Evolutionary conservation across 345 rosid species (phyloP), one percentile per base, ranked within the genome.

Genomic region (Pseudoturritis turrita): DNA sequence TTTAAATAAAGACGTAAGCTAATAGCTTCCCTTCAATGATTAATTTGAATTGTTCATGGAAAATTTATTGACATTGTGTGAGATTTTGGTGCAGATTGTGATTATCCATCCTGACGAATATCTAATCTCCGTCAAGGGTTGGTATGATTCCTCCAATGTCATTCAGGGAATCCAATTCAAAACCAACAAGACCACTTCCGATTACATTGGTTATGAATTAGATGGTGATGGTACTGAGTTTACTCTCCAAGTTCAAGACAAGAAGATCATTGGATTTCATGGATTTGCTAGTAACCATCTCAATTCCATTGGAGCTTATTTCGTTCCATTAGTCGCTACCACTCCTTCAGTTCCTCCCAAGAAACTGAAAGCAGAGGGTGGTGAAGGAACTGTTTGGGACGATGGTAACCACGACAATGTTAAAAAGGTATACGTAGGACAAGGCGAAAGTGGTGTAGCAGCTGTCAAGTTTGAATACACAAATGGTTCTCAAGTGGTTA

Each of bases 191-290:
- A 36, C 19, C 2, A 37, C 49, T 5, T 56, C 60, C 57, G 52
- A 37, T 0, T 19, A 19, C 41, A 4, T 65, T 4, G 70, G 70
- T 28, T 69, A 50, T 40, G 72, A 37, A 0, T 23, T 7, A 3
- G 54, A 62, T 33, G 39, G 15, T 26, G 17, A 4, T 23, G 64
- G 59, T 60, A 62, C 70, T 35, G 25, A 61, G 4, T 75, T 75
- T 43, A 61, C 69, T 11, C 79, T 75, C 19, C 63, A 60, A 43
- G 74, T 61, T 51, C 45, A 68, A 43, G 64, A 44, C 56, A 61
- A 68, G 18, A 75, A 75, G 74, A 68, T 75, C 68, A 70, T 62
- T 5, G 79, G 79, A 9, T 75, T 75, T 46, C 79, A 75, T 25
- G 79, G 79, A 21, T 59, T 4, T 9, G 62, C 79, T 23, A 14